phyloP scores from a whole-genome alignment of 371 early-diverging fungal genomes.

The Sporodiniella umbellata region DNA sequence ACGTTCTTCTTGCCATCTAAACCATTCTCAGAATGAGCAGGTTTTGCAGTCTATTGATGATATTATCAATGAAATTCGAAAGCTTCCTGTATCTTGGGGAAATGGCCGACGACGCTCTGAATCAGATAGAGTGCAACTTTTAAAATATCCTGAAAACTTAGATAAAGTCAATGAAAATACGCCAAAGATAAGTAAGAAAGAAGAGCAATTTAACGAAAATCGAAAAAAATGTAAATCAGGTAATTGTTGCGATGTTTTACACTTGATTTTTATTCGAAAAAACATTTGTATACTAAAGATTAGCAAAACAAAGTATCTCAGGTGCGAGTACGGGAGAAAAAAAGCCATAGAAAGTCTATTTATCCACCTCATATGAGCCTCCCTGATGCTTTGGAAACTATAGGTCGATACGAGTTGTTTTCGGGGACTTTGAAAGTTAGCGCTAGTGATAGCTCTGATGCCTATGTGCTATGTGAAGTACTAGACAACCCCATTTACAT shows the following conservation, averaged over 20 bases:
- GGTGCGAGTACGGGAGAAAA: not conserved
- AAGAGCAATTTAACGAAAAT: constrained; percentile 1
- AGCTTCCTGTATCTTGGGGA: constrained; percentile 18
- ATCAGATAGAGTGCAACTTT: constrained; percentile 7
- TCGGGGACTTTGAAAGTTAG: constrained; percentile 31
- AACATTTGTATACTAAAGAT: too few relatives aligned
- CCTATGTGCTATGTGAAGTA: constrained; percentile 59
- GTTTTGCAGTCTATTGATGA: constrained; percentile 40
- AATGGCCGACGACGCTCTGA: constrained; percentile 28
- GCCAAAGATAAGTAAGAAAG: constrained; percentile 1
- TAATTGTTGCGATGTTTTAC: too few relatives aligned
- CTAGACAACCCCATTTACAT: constrained; percentile 50
- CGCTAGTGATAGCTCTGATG: constrained; percentile 48
- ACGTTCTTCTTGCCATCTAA: not conserved
- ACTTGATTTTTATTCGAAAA: too few relatives aligned
- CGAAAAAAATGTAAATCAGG: constrained; percentile 23
- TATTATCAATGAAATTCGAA: constrained; percentile 36
- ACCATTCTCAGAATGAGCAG: not conserved
- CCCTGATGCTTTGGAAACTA: constrained; percentile 20
- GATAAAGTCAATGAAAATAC: not conserved
- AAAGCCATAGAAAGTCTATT: constrained; percentile 10
- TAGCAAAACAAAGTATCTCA: constrained; percentile 2
- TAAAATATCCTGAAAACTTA: not conserved
- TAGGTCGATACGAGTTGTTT: constrained; percentile 23
- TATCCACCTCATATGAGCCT: constrained; percentile 25